Percentiles rank a stretch among this genome's conserved stretches.
These are phyloP conservation scores for Chaetomiaceae sp. DNA, from an alignment of 2,329 filamentous ascomycete genomes.

Conservation along the genomic window DNA sequence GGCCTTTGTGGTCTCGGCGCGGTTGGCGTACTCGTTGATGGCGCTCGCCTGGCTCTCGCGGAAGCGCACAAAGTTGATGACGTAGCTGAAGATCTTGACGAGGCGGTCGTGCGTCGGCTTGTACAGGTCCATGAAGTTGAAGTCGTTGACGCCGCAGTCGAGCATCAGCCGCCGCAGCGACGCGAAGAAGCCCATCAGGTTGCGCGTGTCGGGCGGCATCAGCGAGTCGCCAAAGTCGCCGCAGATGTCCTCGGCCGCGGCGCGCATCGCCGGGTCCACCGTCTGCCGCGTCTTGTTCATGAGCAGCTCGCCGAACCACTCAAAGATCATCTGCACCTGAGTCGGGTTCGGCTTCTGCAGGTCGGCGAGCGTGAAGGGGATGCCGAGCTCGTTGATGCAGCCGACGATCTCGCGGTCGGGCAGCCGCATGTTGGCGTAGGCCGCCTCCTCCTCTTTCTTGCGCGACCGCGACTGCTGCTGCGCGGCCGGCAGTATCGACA, in stretches of 20 bases:
- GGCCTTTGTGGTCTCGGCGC: constrained; percentile 77
- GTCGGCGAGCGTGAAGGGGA: constrained; percentile 80
- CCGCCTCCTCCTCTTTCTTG: constrained; percentile 57
- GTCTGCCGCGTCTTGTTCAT: constrained; percentile 92
- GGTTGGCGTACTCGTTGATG: constrained; percentile 93
- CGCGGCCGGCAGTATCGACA: constrained; percentile 55
- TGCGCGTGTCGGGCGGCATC: constrained; percentile 80
- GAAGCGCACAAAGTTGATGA: constrained; percentile 98
- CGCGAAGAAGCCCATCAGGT: constrained; percentile 93
- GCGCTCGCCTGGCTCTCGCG: constrained; percentile 85
- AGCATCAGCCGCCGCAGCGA: constrained; percentile 73
- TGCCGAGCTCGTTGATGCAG: constrained; percentile 95
- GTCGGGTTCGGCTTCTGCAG: constrained; percentile 90
- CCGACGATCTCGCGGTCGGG: constrained; percentile 80
- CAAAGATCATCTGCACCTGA: constrained; percentile 95
- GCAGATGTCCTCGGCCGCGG: constrained; percentile 81
- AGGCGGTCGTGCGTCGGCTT: constrained; percentile 85
- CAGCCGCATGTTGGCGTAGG: constrained; percentile 56
- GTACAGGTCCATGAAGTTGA: constrained; percentile 88
- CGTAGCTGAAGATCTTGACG: constrained; percentile 92
- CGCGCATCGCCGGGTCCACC: constrained; percentile 91
- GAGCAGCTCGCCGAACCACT: constrained; percentile 92
- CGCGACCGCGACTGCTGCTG: constrained; percentile 50
- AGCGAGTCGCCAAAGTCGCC: constrained; percentile 75
- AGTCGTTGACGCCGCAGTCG: constrained; percentile 89